Evolutionary conservation across 2,329 filamentous ascomycete species (phyloP), one percentile per base, ranked within the genome.

Genomic region (Colletotrichum sp.): DNA sequence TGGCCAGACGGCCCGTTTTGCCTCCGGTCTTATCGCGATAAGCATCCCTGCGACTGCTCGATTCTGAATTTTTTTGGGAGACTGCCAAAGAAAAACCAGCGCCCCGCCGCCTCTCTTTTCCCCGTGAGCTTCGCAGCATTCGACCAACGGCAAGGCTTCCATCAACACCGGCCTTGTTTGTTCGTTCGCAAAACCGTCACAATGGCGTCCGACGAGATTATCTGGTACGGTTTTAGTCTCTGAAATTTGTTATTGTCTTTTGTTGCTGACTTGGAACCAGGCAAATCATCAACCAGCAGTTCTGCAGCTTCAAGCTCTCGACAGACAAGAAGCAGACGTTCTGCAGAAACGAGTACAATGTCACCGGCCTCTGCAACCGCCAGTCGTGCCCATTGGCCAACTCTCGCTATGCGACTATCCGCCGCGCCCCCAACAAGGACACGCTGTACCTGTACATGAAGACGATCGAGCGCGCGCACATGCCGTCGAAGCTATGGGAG

Each of bases 391-490:
- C 96, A 4, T 92, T 98, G 73, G 95, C 96, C 79, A 98, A 98
- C 88, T 95, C 93, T 52, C 92, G 96, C 77, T 98, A 99, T 89
- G 96, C 96, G 77, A 99, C 96, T 10, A 93, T 99, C 77, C 94
- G 96, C 79, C 92, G 95, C 70, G 93, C 98, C 82, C 94, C 96
- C 88, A 93, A 85, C 77, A 96, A 95, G 69, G 94, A 95, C 78
- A 92, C 92, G 10, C 90, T 99, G 78, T 99, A 98, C 87, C 93
- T 99, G 73, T 99, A 98, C 90, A 98, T 98, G 90, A 99, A 98
- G 89, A 97, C 95, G 6, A 92, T 96, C 80, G 96, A 98, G 88
- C 95, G 97, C 77, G 90, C 94, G 15, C 96, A 96, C 85, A 91
- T 96, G 86, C 97, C 96, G 2, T 94, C 92, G 75, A 98, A 98